phyloP scores from a whole-genome alignment of 2,329 filamentous ascomycete species.

The Bipolaris gigantea region DNA sequence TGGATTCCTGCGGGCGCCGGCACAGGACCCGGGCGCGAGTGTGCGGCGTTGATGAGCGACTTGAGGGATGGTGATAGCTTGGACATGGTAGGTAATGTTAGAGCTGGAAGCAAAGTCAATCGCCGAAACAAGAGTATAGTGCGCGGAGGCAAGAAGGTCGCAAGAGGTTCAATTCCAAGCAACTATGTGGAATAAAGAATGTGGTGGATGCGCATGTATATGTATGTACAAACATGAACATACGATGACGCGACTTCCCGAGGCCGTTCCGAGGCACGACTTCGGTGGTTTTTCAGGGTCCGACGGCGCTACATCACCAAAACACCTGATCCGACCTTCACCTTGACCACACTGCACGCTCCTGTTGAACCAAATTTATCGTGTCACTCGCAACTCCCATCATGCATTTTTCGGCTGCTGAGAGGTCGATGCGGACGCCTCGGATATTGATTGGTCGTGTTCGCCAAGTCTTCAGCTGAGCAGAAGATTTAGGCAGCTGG shows the following conservation, averaged over 20 bases:
- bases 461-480: neutral
- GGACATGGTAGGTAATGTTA: conserved; percentile 30
- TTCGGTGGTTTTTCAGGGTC: conserved; percentile 10
- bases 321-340: neutral
- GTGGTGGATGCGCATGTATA: neutral
- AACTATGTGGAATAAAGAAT: neutral
- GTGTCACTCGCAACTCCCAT: too few relatives aligned
- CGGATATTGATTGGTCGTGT: neutral
- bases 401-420: neutral
- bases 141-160: neutral
- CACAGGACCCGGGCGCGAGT: conserved; percentile 40
- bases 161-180: neutral
- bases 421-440: neutral
- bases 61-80: conserved; percentile 42
- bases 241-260: conserved; percentile 6
- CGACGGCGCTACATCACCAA: neutral
- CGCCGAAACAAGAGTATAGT: neutral
- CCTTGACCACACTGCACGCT: neutral
- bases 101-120: neutral
- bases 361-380: neutral
- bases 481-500: neutral
- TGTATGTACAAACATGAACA: conserved; percentile 3
- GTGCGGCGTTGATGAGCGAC: conserved; percentile 41
- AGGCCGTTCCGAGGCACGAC: conserved; percentile 10
- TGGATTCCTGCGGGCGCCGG: conserved; percentile 39